Evolutionary conservation across 345 rosid genomes (phyloP).

Genomic region (Melaleuca alternifolia): DNA sequence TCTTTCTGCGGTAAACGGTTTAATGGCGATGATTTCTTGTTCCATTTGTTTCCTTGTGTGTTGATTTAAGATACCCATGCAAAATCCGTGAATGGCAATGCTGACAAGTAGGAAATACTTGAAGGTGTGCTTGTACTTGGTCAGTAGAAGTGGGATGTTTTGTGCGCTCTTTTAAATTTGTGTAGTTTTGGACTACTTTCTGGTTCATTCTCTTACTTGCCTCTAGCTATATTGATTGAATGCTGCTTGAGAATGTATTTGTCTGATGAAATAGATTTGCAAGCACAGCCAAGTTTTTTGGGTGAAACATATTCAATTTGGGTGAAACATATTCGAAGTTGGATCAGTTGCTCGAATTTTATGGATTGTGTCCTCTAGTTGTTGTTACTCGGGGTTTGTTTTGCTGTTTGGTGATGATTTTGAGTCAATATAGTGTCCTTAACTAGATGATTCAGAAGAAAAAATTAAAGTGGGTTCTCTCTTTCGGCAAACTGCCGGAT

Average conservation of each 20-base stretch:
- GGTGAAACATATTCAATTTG: background rate
- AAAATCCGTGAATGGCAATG: background rate
- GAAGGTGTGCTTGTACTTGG: background rate
- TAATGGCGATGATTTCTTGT: background rate
- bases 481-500: background rate
- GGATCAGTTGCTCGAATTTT: background rate
- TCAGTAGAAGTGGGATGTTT: background rate
- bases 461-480: background rate
- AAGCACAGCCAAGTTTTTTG: background rate
- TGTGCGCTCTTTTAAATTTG: background rate
- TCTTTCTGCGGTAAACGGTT: background rate
- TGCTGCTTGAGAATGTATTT: background rate
- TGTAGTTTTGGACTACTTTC: background rate
- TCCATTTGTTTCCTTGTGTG: background rate
- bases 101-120: background rate
- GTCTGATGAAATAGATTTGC: background rate
- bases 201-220: background rate
- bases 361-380: background rate
- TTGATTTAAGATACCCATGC: background rate
- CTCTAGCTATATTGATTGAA: background rate
- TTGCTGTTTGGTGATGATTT: background rate
- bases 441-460: background rate
- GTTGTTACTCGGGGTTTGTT: background rate
- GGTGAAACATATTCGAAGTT: background rate
- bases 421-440: background rate